phyloP scores from a whole-genome alignment of 768 basidiomycete species.

The Phaeotremella fagi region DNA sequence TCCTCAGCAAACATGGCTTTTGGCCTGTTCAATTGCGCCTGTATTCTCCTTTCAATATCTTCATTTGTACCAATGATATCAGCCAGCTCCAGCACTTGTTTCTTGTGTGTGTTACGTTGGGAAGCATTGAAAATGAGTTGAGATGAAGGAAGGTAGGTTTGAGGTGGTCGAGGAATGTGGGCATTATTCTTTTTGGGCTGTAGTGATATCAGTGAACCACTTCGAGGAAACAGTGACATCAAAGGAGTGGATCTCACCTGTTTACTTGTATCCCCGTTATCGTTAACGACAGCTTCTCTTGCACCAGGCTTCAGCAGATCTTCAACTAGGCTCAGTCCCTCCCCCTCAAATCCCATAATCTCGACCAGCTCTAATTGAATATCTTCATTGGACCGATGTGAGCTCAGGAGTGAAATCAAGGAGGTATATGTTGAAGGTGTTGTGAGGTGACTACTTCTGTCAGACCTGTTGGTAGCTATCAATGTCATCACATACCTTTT shows the following conservation, averaged over 20 bases:
- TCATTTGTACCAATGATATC: conserved; percentile 38
- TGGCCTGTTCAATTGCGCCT: conserved; percentile 43
- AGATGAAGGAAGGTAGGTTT: conserved; percentile 20
- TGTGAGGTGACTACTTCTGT: conserved; percentile 25
- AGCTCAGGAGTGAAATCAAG: conserved; percentile 26
- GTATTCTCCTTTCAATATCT: conserved; percentile 42
- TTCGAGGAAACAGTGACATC: not conserved
- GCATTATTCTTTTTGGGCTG: not conserved
- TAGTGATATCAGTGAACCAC: not conserved
- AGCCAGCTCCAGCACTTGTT: conserved; percentile 23
- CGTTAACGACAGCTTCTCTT: conserved; percentile 47
- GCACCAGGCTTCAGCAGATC: conserved; percentile 62
- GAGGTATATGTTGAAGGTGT: conserved; percentile 20
- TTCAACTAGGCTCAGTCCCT: conserved; percentile 71
- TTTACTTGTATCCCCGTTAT: conserved; percentile 8
- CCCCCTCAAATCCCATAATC: conserved; percentile 65
- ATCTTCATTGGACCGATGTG: conserved; percentile 55
- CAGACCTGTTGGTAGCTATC: not conserved
- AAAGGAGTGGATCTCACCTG: not conserved
- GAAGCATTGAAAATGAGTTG: conserved; percentile 21
- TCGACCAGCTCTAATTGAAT: conserved; percentile 76
- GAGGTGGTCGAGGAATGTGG: not conserved
- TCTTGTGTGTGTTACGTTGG: conserved; percentile 24
- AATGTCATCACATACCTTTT: not conserved
- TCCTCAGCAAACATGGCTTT: conserved; percentile 40